These are phyloP conservation scores for Candida silvicultrix DNA, from an alignment of 805 yeast genomes.

Conservation along the genomic window DNA sequence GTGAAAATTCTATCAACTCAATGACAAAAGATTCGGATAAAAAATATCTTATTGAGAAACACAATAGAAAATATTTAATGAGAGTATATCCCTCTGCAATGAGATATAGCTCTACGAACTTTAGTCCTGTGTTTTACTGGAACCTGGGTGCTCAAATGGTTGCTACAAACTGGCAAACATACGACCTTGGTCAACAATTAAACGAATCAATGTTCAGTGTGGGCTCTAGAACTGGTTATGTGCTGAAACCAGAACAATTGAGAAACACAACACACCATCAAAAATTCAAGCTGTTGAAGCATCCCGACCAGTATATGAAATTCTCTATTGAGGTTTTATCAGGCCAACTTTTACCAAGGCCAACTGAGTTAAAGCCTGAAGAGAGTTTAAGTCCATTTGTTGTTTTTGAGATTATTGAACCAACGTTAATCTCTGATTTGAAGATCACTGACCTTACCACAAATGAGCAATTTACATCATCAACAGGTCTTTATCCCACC, in stretches of 20 bases:
- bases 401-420: slow-evolving; percentile 53
- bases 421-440: slow-evolving; percentile 16
- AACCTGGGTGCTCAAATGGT: slow-evolving; percentile 85
- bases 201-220: slow-evolving; percentile 76
- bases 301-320: slow-evolving; percentile 6
- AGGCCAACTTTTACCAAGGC: slow-evolving; percentile 80
- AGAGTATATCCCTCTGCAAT: slow-evolving; percentile 83
- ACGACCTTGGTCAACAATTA: slow-evolving; percentile 82
- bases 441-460: slow-evolving; percentile 7
- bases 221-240: slow-evolving; percentile 62
- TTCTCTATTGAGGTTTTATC: slow-evolving; percentile 51
- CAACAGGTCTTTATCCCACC: slow-evolving; percentile 13
- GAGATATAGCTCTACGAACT: slow-evolving; percentile 73
- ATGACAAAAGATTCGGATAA: slow-evolving; percentile 60
- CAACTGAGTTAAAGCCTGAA: slow-evolving; percentile 40
- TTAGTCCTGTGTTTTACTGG: slow-evolving; percentile 79
- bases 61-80: slow-evolving; percentile 69
- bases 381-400: slow-evolving; percentile 56
- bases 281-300: slow-evolving; percentile 15
- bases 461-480: background rate
- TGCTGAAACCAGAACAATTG: slow-evolving; percentile 59
- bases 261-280: slow-evolving; percentile 17
- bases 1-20: slow-evolving; percentile 60
- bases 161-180: slow-evolving; percentile 95
- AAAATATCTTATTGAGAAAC: slow-evolving; percentile 55